Percentiles rank a stretch among this genome's conserved stretches.
These are phyloP conservation scores for Paramecium sexaurelia DNA, from an alignment of 73 alveolate genomes.

Conservation along the genomic window DNA sequence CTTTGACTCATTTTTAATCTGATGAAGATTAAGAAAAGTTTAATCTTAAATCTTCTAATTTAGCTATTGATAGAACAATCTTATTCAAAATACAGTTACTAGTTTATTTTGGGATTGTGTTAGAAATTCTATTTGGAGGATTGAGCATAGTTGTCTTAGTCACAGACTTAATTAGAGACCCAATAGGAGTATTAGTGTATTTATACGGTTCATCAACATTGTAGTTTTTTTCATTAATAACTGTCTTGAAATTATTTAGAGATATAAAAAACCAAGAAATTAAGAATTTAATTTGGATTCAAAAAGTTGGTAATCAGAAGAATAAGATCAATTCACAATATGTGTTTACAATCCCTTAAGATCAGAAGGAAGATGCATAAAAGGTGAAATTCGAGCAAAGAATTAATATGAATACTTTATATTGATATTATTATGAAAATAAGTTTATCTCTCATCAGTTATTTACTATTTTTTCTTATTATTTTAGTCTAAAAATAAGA, in stretches of 20 bases:
- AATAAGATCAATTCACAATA: not conserved
- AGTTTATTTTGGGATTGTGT: not conserved
- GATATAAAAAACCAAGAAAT: slow-evolving; percentile 13
- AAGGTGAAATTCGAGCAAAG: slow-evolving; percentile 29
- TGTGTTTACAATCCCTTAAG: not conserved
- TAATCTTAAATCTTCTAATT: not conserved
- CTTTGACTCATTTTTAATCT: not conserved
- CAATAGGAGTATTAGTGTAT: not conserved
- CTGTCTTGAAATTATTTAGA: slow-evolving; percentile 35
- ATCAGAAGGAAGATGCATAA: not conserved
- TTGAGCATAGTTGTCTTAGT: not conserved
- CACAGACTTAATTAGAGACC: not conserved
- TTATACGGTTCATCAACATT: not conserved
- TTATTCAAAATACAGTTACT: not conserved
- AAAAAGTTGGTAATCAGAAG: slow-evolving; percentile 20
- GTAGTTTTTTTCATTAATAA: not conserved
- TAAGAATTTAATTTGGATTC: slow-evolving; percentile 44
- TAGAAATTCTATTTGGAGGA: slow-evolving; percentile 6
- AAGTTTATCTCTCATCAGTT: not conserved
- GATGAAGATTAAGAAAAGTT: not conserved
- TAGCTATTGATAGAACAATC: not conserved
- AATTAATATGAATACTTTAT: slow-evolving; percentile 37
- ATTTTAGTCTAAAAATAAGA: too few species aligned
- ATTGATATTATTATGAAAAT: slow-evolving; percentile 10
- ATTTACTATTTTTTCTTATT: too few species aligned